Conservation (phyloP, 2,329 filamentous ascomycete genomes). For the Fusarium transvaalense region DNA sequence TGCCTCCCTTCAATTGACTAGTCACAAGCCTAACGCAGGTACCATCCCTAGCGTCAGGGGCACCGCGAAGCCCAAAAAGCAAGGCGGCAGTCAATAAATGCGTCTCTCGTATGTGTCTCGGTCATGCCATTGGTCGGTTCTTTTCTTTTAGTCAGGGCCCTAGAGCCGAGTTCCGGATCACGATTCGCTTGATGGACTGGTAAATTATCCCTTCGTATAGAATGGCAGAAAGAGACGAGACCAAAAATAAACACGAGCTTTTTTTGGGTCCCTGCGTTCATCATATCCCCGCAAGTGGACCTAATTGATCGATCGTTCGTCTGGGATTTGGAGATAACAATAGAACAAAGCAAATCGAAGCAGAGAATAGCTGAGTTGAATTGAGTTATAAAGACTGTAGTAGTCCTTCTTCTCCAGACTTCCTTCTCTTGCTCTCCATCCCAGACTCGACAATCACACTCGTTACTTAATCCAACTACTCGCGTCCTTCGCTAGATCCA, state of each 20-base stretch:
- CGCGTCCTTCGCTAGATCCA: conserved; percentile 16
- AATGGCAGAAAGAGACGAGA: conserved; percentile 2
- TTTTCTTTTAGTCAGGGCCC: background rate
- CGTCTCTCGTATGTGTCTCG: conserved; percentile 1
- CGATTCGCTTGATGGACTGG: background rate
- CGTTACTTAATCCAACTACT: conserved; percentile 14
- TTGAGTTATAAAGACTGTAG: conserved; percentile 7
- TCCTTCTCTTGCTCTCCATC: background rate
- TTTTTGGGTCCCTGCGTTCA: conserved; percentile 7
- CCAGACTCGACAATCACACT: conserved; percentile 13
- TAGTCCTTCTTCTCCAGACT: background rate
- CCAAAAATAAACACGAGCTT: conserved; percentile 33
- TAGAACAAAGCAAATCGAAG: background rate
- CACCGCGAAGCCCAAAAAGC: background rate
- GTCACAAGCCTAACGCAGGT: conserved; percentile 9
- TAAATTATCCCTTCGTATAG: conserved; percentile 30
- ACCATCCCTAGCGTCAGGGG: conserved; percentile 5
- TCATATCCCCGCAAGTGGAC: conserved; percentile 15
- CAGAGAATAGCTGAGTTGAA: conserved; percentile 5
- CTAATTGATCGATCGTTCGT: conserved; percentile 14
- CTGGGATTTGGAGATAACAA: conserved; percentile 7
- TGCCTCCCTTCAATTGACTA: background rate
- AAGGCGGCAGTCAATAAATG: background rate
- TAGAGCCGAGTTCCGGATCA: conserved; percentile 16
- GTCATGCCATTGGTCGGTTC: background rate